phyloP scores from a whole-genome alignment of 176 grass and related monocot species.

The Ensete ventricosum region DNA sequence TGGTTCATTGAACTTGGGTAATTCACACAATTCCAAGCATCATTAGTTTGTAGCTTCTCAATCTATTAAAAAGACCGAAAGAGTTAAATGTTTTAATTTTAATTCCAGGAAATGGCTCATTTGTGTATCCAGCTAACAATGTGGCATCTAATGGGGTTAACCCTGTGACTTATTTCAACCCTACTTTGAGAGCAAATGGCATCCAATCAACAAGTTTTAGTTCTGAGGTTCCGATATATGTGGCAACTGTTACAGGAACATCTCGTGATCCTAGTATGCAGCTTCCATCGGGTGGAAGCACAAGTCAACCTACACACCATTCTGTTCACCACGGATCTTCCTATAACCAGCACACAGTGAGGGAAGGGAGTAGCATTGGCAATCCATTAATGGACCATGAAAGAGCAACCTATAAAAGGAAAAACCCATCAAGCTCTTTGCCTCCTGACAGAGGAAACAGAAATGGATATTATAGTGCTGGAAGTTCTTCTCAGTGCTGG shows the following conservation, averaged over 20 bases:
- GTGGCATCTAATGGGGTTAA: not conserved
- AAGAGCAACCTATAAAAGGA: slow-evolving; percentile 35
- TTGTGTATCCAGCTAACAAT: slow-evolving; percentile 1
- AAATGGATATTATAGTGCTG: slow-evolving; percentile 26
- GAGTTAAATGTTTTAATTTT: not conserved
- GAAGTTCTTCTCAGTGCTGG: slow-evolving; percentile 43
- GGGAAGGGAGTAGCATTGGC: not conserved
- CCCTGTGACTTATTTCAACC: slow-evolving; percentile 1
- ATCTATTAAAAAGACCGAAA: not conserved
- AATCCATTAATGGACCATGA: slow-evolving; percentile 22
- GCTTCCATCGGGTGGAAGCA: not conserved
- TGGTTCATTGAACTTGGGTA: not conserved
- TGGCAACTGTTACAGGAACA: not conserved
- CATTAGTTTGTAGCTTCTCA: not conserved
- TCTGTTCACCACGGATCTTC: not conserved
- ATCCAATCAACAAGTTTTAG: not conserved
- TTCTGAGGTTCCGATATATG: not conserved
- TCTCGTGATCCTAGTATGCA: slow-evolving; percentile 2
- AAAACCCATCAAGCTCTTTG: slow-evolving; percentile 15
- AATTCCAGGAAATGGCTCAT: slow-evolving; percentile 9
- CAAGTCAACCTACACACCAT: slow-evolving; percentile 1
- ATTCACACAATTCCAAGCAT: not conserved
- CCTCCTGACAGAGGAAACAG: slow-evolving; percentile 19
- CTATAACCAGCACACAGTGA: slow-evolving; percentile 1
- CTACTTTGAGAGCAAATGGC: not conserved